Evolutionary conservation across 2,329 filamentous ascomycete species (phyloP).

Genomic region (Fusarium dimerum): DNA sequence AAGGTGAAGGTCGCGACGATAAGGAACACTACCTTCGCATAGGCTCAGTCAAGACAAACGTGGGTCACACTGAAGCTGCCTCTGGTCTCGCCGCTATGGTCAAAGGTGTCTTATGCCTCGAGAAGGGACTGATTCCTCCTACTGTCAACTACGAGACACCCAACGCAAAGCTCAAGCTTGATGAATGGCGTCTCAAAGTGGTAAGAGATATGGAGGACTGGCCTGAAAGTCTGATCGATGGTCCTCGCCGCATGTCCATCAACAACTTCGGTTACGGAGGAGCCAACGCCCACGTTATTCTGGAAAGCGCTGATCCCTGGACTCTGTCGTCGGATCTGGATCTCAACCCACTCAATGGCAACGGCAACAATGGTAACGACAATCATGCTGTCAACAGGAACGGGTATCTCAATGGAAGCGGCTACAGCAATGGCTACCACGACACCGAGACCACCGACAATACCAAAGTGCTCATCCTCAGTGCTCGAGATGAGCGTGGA

Average conservation of each 20-base stretch:
- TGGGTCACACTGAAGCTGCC: conserved; percentile 18
- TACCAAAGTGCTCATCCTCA: neutral
- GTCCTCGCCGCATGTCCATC: conserved; percentile 1
- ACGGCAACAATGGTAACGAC: too few species aligned
- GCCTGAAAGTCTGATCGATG: neutral
- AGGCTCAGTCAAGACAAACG: conserved; percentile 19
- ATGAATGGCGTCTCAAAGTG: neutral
- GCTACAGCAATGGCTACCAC: neutral
- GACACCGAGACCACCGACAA: neutral
- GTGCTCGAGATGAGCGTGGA: neutral
- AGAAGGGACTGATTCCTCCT: conserved; percentile 10
- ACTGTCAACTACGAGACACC: conserved; percentile 3
- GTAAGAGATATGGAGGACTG: neutral
- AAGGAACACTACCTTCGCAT: neutral
- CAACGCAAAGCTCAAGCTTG: conserved; percentile 6
- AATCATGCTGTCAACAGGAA: neutral
- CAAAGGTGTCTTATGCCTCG: conserved; percentile 12
- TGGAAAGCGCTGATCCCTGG: conserved; percentile 17
- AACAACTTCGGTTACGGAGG: conserved; percentile 7
- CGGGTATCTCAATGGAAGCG: neutral
- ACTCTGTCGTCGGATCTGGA: neutral
- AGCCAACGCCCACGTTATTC: conserved; percentile 18
- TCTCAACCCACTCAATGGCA: neutral
- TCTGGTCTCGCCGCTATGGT: conserved; percentile 10
- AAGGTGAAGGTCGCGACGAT: neutral